Percentiles rank a stretch among this genome's conserved stretches.
Evolutionary conservation across 106 monocot species (phyloP).

Genomic region (Hemerocallis citrina): DNA sequence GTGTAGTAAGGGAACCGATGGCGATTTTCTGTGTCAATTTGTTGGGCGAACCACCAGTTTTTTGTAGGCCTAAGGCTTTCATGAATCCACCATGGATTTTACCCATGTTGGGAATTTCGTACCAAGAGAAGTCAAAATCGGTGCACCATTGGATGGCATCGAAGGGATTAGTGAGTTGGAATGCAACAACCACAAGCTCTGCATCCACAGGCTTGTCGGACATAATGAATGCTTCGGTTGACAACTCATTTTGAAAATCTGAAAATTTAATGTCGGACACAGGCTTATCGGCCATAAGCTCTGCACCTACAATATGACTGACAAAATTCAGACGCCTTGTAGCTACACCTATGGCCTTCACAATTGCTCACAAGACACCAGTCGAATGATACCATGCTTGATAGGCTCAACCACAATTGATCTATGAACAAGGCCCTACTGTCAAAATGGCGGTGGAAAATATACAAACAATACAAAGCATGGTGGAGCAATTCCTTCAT

Average conservation of each 20-base stretch:
- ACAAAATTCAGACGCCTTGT: no score
- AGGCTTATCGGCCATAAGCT: no score
- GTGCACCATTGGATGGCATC: constrained; percentile 56
- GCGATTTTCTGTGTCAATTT: neutral
- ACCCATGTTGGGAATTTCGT: constrained; percentile 47
- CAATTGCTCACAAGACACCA: no score
- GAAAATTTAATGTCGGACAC: no score
- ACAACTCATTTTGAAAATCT: constrained; percentile 40
- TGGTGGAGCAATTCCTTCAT: no score
- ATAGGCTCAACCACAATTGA: no score
- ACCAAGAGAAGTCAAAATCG: constrained; percentile 87
- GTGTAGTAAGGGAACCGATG: constrained; percentile 50
- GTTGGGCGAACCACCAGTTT: constrained; percentile 27
- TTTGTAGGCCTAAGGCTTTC: constrained; percentile 67
- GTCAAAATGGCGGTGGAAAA: no score
- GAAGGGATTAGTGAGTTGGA: constrained; percentile 71
- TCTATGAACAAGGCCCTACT: no score
- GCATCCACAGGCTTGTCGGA: constrained; percentile 34
- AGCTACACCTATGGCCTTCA: no score
- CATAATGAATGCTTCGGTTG: constrained; percentile 67
- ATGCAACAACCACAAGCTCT: constrained; percentile 56
- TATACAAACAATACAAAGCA: no score
- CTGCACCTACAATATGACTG: no score
- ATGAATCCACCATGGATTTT: constrained; percentile 85
- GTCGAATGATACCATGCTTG: no score